These are phyloP conservation scores for Eutrema japonicum DNA, from an alignment of 345 rosid genomes.

Conservation along the genomic window DNA sequence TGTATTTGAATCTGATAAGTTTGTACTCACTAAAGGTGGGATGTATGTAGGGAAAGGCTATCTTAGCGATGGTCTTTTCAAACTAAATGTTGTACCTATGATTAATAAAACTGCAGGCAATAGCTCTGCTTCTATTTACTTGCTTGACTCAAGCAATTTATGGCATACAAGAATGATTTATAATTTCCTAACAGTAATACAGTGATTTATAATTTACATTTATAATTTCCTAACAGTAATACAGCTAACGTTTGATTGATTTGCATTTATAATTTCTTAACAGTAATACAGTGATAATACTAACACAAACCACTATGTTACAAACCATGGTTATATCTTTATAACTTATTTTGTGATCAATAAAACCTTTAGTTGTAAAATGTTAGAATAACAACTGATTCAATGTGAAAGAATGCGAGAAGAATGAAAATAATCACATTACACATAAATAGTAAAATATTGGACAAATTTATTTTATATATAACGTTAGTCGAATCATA, in stretches of 20 bases:
- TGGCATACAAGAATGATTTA: background rate
- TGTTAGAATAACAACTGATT: background rate
- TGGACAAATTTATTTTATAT: background rate
- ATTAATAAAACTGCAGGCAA: background rate
- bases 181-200: too few species aligned
- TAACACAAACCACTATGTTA: too few species aligned
- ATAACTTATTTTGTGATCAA: too few species aligned
- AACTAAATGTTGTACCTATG: background rate
- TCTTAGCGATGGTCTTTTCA: background rate
- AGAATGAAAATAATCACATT: slow-evolving; percentile 8
- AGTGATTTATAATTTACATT: too few species aligned
- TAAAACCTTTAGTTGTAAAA: background rate
- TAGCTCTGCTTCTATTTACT: background rate
- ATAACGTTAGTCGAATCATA: background rate
- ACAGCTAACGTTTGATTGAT: too few species aligned
- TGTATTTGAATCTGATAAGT: background rate
- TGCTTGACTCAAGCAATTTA: background rate
- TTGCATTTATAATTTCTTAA: too few species aligned
- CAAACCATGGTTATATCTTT: too few species aligned
- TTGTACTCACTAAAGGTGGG: slow-evolving; percentile 23
- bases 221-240: too few species aligned
- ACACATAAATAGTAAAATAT: background rate
- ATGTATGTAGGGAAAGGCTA: background rate
- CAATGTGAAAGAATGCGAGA: background rate
- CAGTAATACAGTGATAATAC: too few species aligned